Evolutionary conservation across 352 stramenopile genomes (phyloP), one percentile per base, ranked within the genome.

Genomic region (Phytopythium litorale): DNA sequence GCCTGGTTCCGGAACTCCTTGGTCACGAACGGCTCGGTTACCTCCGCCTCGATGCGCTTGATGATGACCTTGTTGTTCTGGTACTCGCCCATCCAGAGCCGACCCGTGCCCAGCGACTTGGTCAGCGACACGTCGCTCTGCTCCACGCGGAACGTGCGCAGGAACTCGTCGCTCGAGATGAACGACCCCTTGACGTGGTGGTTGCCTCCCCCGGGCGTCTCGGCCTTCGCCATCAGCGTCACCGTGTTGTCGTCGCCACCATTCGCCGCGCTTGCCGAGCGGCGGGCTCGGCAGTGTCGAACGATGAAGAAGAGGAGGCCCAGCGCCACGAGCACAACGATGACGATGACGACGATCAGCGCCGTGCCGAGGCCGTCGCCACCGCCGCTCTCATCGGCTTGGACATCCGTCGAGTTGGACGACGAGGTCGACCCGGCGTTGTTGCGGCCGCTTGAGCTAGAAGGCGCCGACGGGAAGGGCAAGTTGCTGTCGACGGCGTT

Each of bases 21-120:
- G 3, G 79, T 87, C 37, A 79, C 71, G 64, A 73, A 73, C 7
- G 70, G 78, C 49, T 86, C 79, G 13, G 65, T 84, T 43, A 84
- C 70, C 50, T 88, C 83, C 0, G 81, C 79, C 58, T 92, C 83
- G 4, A 91, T 69, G 35, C 83, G 83, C 70, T 92, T 92, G 56
- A 91, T 66, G 30, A 89, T 69, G 23, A 92, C 80, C 56, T 88
- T 87, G 15, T 61, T 60, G 50, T 66, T 63, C 15, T 72, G 56
- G 56, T 87, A 89, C 42, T 91, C 76, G 53, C 81, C 81, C 51
- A 83, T 63, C 73, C 76, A 92, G 13, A 89, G 61, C 18, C 73
- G 70, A 0, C 76, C 77, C 9, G 68, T 73, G 16, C 83, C 81
- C 13, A 80, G 50, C 7, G 78, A 76, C 52, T 87, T 90, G 25